Percentiles rank a stretch among this genome's conserved stretches.
Evolutionary conservation across 495 filamentous ascomycete species (phyloP).

Genomic region (Xylaria nigripes): DNA sequence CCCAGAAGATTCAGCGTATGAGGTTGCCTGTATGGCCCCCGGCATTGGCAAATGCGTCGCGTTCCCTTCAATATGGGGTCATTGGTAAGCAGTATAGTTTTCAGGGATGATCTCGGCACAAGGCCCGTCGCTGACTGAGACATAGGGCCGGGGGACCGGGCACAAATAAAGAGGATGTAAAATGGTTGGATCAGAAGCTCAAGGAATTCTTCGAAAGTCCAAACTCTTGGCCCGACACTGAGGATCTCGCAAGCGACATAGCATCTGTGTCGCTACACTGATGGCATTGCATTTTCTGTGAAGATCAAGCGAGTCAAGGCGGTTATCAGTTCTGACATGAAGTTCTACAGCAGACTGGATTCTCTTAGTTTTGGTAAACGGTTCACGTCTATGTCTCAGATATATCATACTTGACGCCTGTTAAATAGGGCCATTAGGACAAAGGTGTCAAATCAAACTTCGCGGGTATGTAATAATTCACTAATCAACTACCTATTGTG

Average conservation of each 20-base stretch:
- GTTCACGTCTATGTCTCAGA: no score
- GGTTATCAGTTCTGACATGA: no score
- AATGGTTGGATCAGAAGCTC: conserved; percentile 58
- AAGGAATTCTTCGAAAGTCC: conserved; percentile 35
- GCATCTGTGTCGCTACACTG: not conserved
- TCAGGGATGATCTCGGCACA: not conserved
- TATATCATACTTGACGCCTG: no score
- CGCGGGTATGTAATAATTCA: no score
- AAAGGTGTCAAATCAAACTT: no score
- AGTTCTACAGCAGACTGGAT: no score
- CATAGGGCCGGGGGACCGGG: conserved; percentile 54
- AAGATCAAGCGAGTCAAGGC: no score
- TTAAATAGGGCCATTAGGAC: no score
- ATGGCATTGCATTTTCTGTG: no score
- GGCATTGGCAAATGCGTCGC: conserved; percentile 49
- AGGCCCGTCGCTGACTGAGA: conserved; percentile 11
- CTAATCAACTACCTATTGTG: no score
- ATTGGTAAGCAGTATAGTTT: conserved; percentile 29
- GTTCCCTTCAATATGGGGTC: conserved; percentile 63
- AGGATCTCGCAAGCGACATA: not conserved
- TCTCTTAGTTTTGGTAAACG: no score
- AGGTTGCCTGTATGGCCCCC: conserved; percentile 54
- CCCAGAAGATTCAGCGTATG: conserved; percentile 62
- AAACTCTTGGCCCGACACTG: not conserved
- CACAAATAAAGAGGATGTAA: conserved; percentile 53